phyloP scores from a whole-genome alignment of 345 rosid genomes.

The Nephelium lappaceum region DNA sequence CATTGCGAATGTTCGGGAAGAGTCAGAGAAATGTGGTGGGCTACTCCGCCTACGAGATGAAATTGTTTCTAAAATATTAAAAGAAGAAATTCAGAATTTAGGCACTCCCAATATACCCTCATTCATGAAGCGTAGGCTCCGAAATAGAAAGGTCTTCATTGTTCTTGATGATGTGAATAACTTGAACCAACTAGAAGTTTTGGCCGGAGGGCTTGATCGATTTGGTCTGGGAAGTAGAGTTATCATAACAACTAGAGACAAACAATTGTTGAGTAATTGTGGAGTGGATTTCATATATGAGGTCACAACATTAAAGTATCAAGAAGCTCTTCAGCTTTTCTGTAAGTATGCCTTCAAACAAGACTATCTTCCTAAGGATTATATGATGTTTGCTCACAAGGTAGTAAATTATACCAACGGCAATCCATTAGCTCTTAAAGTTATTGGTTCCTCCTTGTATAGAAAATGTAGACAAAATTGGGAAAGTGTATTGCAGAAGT shows the following conservation, averaged over 20 bases:
- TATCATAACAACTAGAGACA: neutral
- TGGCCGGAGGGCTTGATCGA: neutral
- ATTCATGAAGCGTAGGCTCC: neutral
- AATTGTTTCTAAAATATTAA: conserved; percentile 7
- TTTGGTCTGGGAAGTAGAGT: neutral
- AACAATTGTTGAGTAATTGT: neutral
- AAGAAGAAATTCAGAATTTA: conserved; percentile 3
- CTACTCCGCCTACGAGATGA: conserved; percentile 7
- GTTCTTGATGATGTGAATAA: conserved; percentile 19
- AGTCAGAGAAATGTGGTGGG: neutral
- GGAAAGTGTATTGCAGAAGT: neutral
- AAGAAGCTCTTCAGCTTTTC: neutral
- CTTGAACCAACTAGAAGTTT: neutral
- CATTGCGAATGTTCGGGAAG: conserved; percentile 20
- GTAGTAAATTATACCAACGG: neutral
- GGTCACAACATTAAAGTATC: neutral
- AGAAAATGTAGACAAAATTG: neutral
- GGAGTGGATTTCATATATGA: neutral
- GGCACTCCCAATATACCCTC: conserved; percentile 1
- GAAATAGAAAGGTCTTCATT: conserved; percentile 6
- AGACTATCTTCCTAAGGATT: neutral
- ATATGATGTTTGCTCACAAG: neutral
- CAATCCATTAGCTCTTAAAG: neutral
- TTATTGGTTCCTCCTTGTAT: neutral
- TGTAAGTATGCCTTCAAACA: neutral